These are phyloP conservation scores for Yamadazyma tumulicola DNA, from an alignment of 805 yeast species.

Conservation along the genomic window DNA sequence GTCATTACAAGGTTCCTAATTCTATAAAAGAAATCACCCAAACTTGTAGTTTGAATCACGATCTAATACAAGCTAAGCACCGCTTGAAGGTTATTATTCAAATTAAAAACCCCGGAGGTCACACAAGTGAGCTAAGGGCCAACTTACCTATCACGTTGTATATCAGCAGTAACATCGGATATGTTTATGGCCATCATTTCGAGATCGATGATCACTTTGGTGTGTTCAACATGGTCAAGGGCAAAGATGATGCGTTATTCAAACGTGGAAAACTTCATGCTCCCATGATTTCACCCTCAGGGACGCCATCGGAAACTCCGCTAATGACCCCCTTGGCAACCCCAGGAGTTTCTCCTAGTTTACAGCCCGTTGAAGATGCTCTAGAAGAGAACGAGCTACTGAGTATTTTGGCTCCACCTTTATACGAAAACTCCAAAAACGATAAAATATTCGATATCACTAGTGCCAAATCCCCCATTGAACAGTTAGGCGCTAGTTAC, in stretches of 20 bases:
- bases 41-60: slow-evolving; percentile 37
- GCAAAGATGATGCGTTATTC: slow-evolving; percentile 28
- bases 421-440: slow-evolving; percentile 36
- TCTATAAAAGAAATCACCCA: slow-evolving; percentile 40
- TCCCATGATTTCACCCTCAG: slow-evolving; percentile 5
- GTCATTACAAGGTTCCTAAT: slow-evolving; percentile 38
- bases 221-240: slow-evolving; percentile 17
- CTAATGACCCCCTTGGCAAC: slow-evolving; percentile 4
- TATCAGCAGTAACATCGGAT: slow-evolving; percentile 38
- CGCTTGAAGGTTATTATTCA: slow-evolving; percentile 42
- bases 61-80: slow-evolving; percentile 44
- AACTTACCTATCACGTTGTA: slow-evolving; percentile 46
- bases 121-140: slow-evolving; percentile 49
- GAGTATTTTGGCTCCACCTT: slow-evolving; percentile 39
- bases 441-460: slow-evolving; percentile 37
- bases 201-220: slow-evolving; percentile 28
- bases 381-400: slow-evolving; percentile 22
- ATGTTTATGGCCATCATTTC: slow-evolving; percentile 30
- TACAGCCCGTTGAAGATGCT: slow-evolving; percentile 8
- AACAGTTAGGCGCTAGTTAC: slow-evolving; percentile 30
- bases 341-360: slow-evolving; percentile 5
- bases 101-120: slow-evolving; percentile 47
- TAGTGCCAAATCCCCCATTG: slow-evolving; percentile 33
- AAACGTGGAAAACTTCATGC: slow-evolving; percentile 17
- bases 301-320: slow-evolving; percentile 7